These are phyloP conservation scores for Andrographis paniculata DNA, from an alignment of 305 asterid genomes.

Conservation along the genomic window DNA sequence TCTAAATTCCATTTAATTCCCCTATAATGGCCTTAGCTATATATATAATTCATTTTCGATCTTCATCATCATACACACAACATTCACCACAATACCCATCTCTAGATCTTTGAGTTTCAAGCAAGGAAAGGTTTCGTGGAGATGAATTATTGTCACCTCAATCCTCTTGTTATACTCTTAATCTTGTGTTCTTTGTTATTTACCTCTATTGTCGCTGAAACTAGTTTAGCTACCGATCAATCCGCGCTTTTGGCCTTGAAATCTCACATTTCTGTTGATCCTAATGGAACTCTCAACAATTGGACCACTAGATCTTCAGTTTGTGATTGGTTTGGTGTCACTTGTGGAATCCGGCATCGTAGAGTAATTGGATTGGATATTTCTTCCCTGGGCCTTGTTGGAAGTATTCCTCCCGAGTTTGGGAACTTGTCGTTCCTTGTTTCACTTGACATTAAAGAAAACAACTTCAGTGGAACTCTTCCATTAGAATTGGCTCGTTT, in stretches of 20 bases:
- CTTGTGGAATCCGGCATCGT: slow-evolving; percentile 20
- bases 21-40: no score
- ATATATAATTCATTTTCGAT: no score
- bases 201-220: no score
- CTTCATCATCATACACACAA: no score
- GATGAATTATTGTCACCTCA: no score
- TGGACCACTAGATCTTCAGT: slow-evolving; percentile 19
- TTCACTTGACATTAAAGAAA: slow-evolving; percentile 17
- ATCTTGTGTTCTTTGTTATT: no score
- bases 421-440: slow-evolving; percentile 25
- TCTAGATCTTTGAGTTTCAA: no score
- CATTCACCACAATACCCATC: no score
- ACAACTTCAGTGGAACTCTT: slow-evolving; percentile 6
- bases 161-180: no score
- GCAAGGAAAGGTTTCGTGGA: no score
- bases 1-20: no score
- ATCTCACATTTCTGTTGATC: slow-evolving; percentile 5
- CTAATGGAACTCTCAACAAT: background rate
- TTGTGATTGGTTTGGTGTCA: slow-evolving; percentile 22
- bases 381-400: slow-evolving; percentile 19
- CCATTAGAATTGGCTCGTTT: slow-evolving; percentile 8
- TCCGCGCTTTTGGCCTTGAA: slow-evolving; percentile 21
- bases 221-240: slow-evolving; percentile 23
- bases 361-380: slow-evolving; percentile 14
- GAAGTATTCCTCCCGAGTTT: slow-evolving; percentile 17